Conservation (phyloP, 805 yeast species). For the Scheffersomyces ergatensis region DNA sequence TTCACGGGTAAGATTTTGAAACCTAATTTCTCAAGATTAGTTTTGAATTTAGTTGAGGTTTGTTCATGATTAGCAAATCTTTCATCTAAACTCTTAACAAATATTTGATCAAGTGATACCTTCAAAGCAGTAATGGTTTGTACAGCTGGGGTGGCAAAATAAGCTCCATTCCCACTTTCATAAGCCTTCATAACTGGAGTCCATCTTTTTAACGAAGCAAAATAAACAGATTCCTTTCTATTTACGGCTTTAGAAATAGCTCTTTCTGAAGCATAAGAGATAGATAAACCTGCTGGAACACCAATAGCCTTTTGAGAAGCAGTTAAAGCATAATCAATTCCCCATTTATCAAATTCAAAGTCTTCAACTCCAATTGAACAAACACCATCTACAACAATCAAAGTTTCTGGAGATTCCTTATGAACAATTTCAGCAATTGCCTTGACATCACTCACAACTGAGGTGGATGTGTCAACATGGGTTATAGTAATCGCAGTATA, state of each 20-base stretch:
- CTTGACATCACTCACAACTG: slow-evolving; percentile 77
- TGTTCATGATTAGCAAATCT: slow-evolving; percentile 63
- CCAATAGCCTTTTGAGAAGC: slow-evolving; percentile 97
- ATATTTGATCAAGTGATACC: slow-evolving; percentile 70
- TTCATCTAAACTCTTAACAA: slow-evolving; percentile 50
- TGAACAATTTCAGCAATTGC: slow-evolving; percentile 61
- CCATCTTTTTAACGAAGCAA: slow-evolving; percentile 80
- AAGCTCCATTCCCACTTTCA: slow-evolving; percentile 75
- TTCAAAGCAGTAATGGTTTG: slow-evolving; percentile 81
- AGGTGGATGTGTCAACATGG: slow-evolving; percentile 96
- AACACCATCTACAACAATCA: slow-evolving; percentile 89
- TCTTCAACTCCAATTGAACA: slow-evolving; percentile 92
- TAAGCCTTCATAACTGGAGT: slow-evolving; percentile 82
- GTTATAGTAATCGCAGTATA: slow-evolving; percentile 80
- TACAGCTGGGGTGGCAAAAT: slow-evolving; percentile 96
- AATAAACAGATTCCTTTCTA: slow-evolving; percentile 51
- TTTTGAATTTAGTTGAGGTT: slow-evolving; percentile 67
- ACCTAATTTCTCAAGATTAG: slow-evolving; percentile 54
- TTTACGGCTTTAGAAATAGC: slow-evolving; percentile 62
- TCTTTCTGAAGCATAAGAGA: slow-evolving; percentile 71
- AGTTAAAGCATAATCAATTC: slow-evolving; percentile 80
- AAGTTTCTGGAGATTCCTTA: slow-evolving; percentile 69
- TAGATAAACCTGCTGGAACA: slow-evolving; percentile 87
- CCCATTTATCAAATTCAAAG: slow-evolving; percentile 85
- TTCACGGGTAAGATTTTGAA: slow-evolving; percentile 65